Base-by-base conservation (phyloP, 2,329 filamentous ascomycete species). In the Cercospora beticola region DNA sequence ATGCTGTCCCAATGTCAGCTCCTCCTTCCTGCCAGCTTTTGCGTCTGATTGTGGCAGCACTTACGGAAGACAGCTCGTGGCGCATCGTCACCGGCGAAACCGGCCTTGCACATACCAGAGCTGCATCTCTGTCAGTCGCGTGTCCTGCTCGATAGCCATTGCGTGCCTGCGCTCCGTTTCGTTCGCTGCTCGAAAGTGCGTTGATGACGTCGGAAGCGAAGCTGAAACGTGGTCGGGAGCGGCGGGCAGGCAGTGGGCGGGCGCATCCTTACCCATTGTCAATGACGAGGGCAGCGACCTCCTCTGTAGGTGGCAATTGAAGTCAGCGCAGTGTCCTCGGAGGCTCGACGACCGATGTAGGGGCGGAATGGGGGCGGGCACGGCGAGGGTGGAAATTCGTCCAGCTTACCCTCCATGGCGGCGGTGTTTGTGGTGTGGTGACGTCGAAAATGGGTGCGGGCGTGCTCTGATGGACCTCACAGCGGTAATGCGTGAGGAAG, bases 101-200 rank as follows among this genome's bases (percentile, higher is more conserved):
- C 95, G 91, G 95, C 95, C 89, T 99, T 99, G 88, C 95, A 99
- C 95, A 99, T 98, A 90, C 95, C 95, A 86, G 95, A 98, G 91
- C 94, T 98, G 84, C 66, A 70, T 75, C 68, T 63, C 23, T 64
- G 74, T 77, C 75, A 78, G 75, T 68, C 58, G 56, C 66, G 65
- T 62, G 65, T 62, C 69, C 68, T 21, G 30, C 9, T 21, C 26
- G 33, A 23, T n/a, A 60, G 64, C 61, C 65, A 49, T 28, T 64
- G 61, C 52, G 16, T 60, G 58, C 64, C 56, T 49, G 36, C 58
- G 31, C 63, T 66, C 62, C 65, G 64, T 61, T 60, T 64, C 63
- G 40, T 40, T 62, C 31, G 60, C 66, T 62, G 65, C 70, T 68
- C 64, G 67, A 46, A 46, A 59, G 64, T 64, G 64, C 67, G 65